Percentiles rank a stretch among this genome's conserved stretches.
phyloP scores from a whole-genome alignment of 1,139 yeast species.

The Pichia sp. region DNA sequence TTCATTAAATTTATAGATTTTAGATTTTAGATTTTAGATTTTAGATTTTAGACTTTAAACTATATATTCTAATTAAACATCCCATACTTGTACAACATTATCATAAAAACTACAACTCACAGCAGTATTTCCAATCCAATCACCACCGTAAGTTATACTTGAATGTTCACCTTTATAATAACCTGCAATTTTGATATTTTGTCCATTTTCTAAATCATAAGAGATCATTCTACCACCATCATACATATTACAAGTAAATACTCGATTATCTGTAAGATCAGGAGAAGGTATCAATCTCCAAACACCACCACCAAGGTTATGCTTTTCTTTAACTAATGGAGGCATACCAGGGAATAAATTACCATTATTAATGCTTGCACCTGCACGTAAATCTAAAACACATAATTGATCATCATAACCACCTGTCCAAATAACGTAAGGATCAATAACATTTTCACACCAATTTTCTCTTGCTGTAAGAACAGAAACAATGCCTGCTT shows the following conservation, averaged over 20 bases:
- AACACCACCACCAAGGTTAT: slow-evolving; percentile 84
- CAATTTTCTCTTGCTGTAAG: slow-evolving; percentile 34
- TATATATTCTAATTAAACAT: slow-evolving; percentile 1
- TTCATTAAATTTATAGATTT: not conserved
- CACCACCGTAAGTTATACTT: slow-evolving; percentile 95
- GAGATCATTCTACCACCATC: slow-evolving; percentile 76
- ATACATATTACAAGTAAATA: slow-evolving; percentile 88
- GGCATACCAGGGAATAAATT: slow-evolving; percentile 41
- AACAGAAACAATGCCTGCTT: slow-evolving; percentile 85
- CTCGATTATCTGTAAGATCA: slow-evolving; percentile 30
- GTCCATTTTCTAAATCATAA: slow-evolving; percentile 28
- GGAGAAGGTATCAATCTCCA: slow-evolving; percentile 81
- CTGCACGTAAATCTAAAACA: slow-evolving; percentile 59
- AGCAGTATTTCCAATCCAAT: slow-evolving; percentile 56
- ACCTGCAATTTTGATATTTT: slow-evolving; percentile 39
- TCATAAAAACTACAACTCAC: slow-evolving; percentile 93
- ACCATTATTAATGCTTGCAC: slow-evolving; percentile 32
- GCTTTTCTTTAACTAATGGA: slow-evolving; percentile 40
- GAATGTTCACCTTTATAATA: slow-evolving; percentile 68
- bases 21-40: not conserved
- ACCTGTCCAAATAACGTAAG: slow-evolving; percentile 74
- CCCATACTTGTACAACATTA: slow-evolving; percentile 71
- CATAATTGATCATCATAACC: slow-evolving; percentile 82
- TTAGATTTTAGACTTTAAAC: not conserved
- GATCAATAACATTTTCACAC: slow-evolving; percentile 27